Evolutionary conservation across 1,139 yeast species (phyloP).

Genomic region (Debaryomyces sp.): DNA sequence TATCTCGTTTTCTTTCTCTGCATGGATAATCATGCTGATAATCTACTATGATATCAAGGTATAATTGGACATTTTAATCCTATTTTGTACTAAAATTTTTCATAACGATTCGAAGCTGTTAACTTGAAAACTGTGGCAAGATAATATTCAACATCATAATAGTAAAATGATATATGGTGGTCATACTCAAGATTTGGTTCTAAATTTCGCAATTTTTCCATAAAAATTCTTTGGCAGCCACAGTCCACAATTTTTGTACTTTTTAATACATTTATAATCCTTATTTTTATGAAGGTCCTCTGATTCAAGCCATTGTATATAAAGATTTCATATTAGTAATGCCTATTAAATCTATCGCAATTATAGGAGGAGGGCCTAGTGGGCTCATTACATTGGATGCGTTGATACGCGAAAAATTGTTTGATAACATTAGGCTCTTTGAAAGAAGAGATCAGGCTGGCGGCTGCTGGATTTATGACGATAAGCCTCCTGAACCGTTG

Average conservation of each 20-base stretch:
- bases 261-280: background rate
- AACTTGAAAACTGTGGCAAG: no score
- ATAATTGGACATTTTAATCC: no score
- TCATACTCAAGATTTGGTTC: background rate
- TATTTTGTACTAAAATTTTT: no score
- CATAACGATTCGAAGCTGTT: no score
- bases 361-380: conserved; percentile 71
- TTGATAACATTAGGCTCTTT: conserved; percentile 45
- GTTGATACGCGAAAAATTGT: conserved; percentile 45
- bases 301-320: background rate
- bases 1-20: background rate
- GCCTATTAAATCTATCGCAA: conserved; percentile 40
- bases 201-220: background rate
- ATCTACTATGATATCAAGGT: background rate
- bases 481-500: conserved; percentile 23
- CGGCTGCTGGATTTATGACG: conserved; percentile 47
- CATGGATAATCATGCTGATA: background rate
- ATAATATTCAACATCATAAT: no score
- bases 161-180: no score
- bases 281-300: background rate
- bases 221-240: background rate
- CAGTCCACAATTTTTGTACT: background rate
- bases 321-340: background rate
- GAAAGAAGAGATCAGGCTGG: conserved; percentile 47
- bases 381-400: conserved; percentile 64